These are phyloP conservation scores for Penicillium italicum DNA, from an alignment of 2,329 filamentous ascomycete genomes.

Conservation along the genomic window DNA sequence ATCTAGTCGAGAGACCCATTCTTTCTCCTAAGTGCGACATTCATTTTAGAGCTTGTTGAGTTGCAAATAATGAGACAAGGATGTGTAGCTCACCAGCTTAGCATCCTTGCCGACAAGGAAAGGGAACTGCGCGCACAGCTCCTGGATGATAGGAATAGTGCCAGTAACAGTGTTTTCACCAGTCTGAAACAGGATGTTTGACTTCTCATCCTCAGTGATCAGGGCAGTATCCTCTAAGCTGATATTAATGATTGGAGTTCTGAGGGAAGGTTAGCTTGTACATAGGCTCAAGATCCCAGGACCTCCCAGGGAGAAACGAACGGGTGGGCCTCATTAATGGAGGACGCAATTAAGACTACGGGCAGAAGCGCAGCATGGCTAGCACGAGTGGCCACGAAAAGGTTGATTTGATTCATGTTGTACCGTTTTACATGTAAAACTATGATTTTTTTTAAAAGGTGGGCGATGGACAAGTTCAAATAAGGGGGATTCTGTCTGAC, in stretches of 20 bases:
- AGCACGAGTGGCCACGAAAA: constrained; percentile 40
- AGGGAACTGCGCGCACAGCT: constrained; percentile 34
- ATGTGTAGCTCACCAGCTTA: constrained; percentile 29
- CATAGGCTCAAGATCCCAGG: not conserved
- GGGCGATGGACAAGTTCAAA: not conserved
- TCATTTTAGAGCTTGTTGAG: not conserved
- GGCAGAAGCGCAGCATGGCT: constrained; percentile 41
- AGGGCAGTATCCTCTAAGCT: constrained; percentile 37
- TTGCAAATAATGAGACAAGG: not conserved
- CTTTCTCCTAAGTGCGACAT: constrained; percentile 38
- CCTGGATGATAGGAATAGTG: constrained; percentile 30
- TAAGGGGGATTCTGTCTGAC: not conserved
- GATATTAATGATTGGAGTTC: constrained; percentile 35
- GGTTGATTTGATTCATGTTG: constrained; percentile 32
- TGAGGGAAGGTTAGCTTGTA: not conserved
- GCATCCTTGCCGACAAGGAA: constrained; percentile 37
- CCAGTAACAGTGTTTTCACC: constrained; percentile 36
- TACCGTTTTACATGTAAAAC: not conserved
- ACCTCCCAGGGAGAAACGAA: not conserved
- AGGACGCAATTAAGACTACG: constrained; percentile 41
- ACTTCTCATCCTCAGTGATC: constrained; percentile 9
- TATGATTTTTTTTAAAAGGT: not conserved
- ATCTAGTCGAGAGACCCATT: constrained; percentile 56
- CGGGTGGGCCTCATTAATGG: constrained; percentile 38
- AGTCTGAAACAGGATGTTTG: constrained; percentile 8